Conservation (phyloP, 768 basidiomycete species). For the Hygrocybe coccinea region DNA sequence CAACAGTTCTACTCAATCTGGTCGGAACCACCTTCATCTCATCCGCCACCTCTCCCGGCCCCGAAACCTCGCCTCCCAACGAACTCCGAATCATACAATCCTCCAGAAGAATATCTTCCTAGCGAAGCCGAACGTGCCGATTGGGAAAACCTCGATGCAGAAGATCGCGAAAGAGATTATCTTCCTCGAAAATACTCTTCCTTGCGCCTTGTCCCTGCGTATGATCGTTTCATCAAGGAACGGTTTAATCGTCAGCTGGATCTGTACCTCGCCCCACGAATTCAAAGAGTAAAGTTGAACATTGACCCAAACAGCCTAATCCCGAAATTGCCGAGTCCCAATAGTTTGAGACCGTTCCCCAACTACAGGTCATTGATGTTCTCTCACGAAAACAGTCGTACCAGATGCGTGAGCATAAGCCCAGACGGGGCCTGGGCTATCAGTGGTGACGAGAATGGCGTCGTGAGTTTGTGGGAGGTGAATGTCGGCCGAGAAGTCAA, state of each 20-base stretch:
- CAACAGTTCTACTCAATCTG: conserved; percentile 85
- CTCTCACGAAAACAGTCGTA: conserved; percentile 60
- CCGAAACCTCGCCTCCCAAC: conserved; percentile 87
- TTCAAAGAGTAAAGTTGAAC: conserved; percentile 81
- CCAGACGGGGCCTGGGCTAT: conserved; percentile 89
- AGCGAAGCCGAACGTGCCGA: conserved; percentile 73
- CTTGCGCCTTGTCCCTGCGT: conserved; percentile 87
- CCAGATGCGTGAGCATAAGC: conserved; percentile 72
- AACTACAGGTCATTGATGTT: conserved; percentile 73
- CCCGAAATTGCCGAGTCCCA: conserved; percentile 91
- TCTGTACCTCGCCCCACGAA: conserved; percentile 90
- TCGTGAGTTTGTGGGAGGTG: conserved; percentile 87
- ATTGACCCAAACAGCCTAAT: conserved; percentile 89
- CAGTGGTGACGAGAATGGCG: conserved; percentile 86
- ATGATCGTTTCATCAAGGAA: conserved; percentile 87
- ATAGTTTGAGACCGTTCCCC: conserved; percentile 90
- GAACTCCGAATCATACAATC: conserved; percentile 97
- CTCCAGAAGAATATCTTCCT: conserved; percentile 93
- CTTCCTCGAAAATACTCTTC: conserved; percentile 82
- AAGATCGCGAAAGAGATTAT: conserved; percentile 86
- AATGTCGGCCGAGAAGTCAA: conserved; percentile 84
- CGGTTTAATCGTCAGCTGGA: conserved; percentile 92
- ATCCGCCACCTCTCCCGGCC: conserved; percentile 85
- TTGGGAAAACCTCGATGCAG: conserved; percentile 80
- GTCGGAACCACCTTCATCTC: conserved; percentile 69